A percentile compares a stretch with the other conserved stretches of the same genome.
These are phyloP conservation scores for Iberis pinnata DNA, from an alignment of 345 rosid genomes.

Conservation along the genomic window DNA sequence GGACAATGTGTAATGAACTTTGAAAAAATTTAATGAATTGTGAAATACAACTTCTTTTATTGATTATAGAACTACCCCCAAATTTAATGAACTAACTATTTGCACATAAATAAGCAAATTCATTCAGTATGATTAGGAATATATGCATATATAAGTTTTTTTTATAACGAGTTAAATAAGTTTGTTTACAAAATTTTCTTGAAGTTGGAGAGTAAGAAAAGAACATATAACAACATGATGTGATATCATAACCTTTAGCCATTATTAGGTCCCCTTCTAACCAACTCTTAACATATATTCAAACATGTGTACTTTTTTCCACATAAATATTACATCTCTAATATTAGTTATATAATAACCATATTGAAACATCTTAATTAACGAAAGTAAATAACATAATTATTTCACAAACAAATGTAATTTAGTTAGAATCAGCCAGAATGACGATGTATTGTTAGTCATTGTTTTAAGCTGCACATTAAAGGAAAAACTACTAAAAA, in stretches of 20 bases:
- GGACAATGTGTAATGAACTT: neutral
- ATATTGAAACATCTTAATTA: neutral
- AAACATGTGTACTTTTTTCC: constrained; percentile 18
- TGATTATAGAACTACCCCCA: no score
- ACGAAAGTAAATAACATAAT: no score
- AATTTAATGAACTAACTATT: no score
- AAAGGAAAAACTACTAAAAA: no score
- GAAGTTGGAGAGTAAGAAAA: constrained; percentile 27
- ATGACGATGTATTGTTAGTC: no score
- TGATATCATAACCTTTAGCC: constrained; percentile 39
- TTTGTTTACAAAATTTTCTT: constrained; percentile 13
- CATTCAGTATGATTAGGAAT: neutral
- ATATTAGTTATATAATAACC: neutral
- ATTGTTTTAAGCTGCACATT: no score
- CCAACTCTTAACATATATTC: constrained; percentile 29
- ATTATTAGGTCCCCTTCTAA: constrained; percentile 46
- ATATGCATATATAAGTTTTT: no score
- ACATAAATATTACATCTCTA: no score
- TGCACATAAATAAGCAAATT: neutral
- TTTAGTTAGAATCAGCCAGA: no score
- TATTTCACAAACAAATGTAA: no score
- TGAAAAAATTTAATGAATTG: constrained; percentile 1
- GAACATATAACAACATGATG: constrained; percentile 27
- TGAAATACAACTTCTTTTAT: neutral
- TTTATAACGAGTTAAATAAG: no score